Percentiles rank a stretch among this genome's conserved stretches.
Conservation (phyloP, 2,329 filamentous ascomycete genomes). For the Clathrospora elynae region DNA sequence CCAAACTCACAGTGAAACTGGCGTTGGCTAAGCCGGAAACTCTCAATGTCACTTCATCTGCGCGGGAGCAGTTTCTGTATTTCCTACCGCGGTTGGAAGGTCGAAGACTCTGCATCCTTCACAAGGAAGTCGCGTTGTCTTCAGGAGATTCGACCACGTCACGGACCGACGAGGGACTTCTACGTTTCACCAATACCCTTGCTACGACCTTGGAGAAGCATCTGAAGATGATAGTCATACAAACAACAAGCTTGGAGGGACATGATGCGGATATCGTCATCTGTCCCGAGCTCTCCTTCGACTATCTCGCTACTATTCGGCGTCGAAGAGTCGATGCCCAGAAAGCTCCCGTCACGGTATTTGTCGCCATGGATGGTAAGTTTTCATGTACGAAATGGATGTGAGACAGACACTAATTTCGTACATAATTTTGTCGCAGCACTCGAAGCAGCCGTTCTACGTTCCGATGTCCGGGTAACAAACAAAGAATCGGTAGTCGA, state of each 20-base stretch:
- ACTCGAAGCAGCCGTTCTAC: slow-evolving; percentile 41
- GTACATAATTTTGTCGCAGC: no score
- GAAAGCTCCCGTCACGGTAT: slow-evolving; percentile 35
- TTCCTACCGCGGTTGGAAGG: slow-evolving; percentile 26
- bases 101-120: slow-evolving; percentile 36
- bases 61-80: slow-evolving; percentile 19
- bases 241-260: slow-evolving; percentile 30
- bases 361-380: slow-evolving; percentile 44
- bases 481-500: slow-evolving; percentile 41
- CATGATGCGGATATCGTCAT: slow-evolving; percentile 39
- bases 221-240: slow-evolving; percentile 36
- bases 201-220: slow-evolving; percentile 27
- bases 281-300: slow-evolving; percentile 41
- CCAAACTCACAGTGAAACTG: slow-evolving; percentile 26
- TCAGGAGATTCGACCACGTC: slow-evolving; percentile 4
- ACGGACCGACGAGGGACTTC: slow-evolving; percentile 20
- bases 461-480: slow-evolving; percentile 37
- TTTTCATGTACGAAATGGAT: no score
- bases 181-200: slow-evolving; percentile 30
- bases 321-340: slow-evolving; percentile 4
- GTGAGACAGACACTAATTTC: no score
- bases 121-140: slow-evolving; percentile 4
- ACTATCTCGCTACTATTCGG: slow-evolving; percentile 38
- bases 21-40: slow-evolving; percentile 17
- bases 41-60: neutral